These are phyloP conservation scores for Eimeria maxima DNA, from an alignment of 169 alveolate genomes.

Conservation along the genomic window DNA sequence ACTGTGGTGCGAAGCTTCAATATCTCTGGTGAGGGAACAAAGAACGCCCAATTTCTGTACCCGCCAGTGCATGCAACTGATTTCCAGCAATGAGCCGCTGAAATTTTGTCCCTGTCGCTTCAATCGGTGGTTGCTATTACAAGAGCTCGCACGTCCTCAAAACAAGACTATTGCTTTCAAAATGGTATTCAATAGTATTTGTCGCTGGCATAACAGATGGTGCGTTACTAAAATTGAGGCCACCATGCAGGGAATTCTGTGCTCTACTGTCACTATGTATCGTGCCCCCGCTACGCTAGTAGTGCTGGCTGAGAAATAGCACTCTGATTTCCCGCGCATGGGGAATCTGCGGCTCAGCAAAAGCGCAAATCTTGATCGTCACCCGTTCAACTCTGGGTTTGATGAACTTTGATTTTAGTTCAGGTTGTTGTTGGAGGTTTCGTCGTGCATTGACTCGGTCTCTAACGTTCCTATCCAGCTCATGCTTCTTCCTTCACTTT, in stretches of 20 bases:
- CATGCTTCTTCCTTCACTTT: neutral
- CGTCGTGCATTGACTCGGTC: neutral
- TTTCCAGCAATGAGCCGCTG: neutral
- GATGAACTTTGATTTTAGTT: neutral
- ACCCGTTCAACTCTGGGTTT: neutral
- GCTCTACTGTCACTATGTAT: neutral
- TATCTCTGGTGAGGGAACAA: neutral
- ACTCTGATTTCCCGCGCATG: neutral
- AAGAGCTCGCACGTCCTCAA: neutral
- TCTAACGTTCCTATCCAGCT: neutral
- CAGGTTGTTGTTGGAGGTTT: neutral
- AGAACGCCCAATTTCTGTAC: neutral
- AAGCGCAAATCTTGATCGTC: neutral
- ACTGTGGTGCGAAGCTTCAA: neutral
- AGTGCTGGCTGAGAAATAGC: neutral
- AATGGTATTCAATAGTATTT: neutral
- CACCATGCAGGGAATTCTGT: no score
- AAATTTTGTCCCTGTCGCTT: neutral
- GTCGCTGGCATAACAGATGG: neutral
- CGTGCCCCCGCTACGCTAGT: neutral
- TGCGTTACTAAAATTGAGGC: neutral
- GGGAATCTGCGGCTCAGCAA: neutral
- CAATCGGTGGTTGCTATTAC: neutral
- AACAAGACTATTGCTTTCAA: neutral
- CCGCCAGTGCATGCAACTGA: neutral